Percentiles rank a stretch among this genome's conserved stretches.
Conservation (phyloP, 129 eudicot species). For the Lactuca sativa region DNA sequence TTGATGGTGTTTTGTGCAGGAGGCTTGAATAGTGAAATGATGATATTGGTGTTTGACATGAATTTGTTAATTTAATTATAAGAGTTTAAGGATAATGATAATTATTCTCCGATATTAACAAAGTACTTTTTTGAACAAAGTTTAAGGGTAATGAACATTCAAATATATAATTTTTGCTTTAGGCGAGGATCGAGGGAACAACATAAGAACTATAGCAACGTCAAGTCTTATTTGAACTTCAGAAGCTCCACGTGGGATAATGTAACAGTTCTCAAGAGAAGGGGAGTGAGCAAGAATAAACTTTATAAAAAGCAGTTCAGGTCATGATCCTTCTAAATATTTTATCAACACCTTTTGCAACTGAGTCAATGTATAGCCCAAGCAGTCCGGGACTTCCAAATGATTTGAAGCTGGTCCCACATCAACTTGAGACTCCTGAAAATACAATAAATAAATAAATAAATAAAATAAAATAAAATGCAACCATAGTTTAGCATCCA, state of each 20-base stretch:
- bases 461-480: neutral
- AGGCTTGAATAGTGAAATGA: too few relatives aligned
- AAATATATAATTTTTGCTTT: constrained; percentile 14
- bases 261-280: constrained; percentile 17
- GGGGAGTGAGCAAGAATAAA: constrained; percentile 30
- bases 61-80: too few relatives aligned
- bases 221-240: constrained; percentile 4
- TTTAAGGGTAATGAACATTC: neutral
- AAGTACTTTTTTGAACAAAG: too few relatives aligned
- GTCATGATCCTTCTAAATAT: constrained; percentile 2
- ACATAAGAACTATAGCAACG: constrained; percentile 13
- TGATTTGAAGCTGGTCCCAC: constrained; percentile 3
- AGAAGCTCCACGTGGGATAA: neutral
- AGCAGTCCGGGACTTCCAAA: constrained; percentile 13
- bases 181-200: constrained; percentile 10
- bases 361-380: constrained; percentile 10
- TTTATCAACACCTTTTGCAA: constrained; percentile 6
- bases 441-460: neutral
- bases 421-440: neutral
- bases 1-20: too few relatives aligned
- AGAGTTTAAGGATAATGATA: too few relatives aligned
- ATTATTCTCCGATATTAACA: too few relatives aligned
- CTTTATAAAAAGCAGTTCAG: constrained; percentile 15
- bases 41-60: too few relatives aligned
- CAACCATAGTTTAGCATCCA: neutral